phyloP scores from a whole-genome alignment of 2,329 filamentous ascomycete species.

The Diaporthe vexans region DNA sequence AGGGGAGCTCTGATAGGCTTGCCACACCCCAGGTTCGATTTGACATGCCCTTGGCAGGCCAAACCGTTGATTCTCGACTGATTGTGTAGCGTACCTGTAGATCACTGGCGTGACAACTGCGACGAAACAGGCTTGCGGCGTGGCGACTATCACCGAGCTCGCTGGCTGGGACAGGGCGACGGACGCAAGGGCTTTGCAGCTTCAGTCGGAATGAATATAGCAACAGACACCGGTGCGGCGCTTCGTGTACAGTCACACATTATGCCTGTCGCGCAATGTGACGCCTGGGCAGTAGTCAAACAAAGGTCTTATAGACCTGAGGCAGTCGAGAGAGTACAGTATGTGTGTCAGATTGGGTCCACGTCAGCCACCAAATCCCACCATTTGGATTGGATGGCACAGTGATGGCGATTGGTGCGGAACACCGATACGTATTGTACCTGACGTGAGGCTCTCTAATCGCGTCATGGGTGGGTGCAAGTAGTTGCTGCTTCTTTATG shows the following conservation, averaged over 20 bases:
- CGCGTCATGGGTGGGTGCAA: constrained; percentile 5
- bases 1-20: constrained; percentile 3
- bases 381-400: constrained; percentile 1
- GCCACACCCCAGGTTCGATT: background rate
- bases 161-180: constrained; percentile 1
- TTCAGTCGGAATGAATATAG: background rate
- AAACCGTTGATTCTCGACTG: constrained; percentile 27
- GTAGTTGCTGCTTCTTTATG: background rate
- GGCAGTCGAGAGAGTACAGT: background rate
- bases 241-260: background rate
- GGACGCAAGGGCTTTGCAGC: background rate
- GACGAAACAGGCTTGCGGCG: constrained; percentile 16
- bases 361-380: constrained; percentile 31
- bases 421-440: constrained; percentile 3
- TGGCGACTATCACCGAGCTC: constrained; percentile 14
- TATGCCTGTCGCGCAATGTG: constrained; percentile 17
- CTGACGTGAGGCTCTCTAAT: constrained; percentile 30
- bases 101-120: constrained; percentile 23
- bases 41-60: constrained; percentile 23
- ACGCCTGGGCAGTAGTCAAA: background rate
- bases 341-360: constrained; percentile 17
- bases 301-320: constrained; percentile 21
- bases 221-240: background rate
- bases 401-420: constrained; percentile 7
- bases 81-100: constrained; percentile 30